Base-by-base conservation (phyloP, 345 rosid genomes). In the Toxicodendron radicans region DNA sequence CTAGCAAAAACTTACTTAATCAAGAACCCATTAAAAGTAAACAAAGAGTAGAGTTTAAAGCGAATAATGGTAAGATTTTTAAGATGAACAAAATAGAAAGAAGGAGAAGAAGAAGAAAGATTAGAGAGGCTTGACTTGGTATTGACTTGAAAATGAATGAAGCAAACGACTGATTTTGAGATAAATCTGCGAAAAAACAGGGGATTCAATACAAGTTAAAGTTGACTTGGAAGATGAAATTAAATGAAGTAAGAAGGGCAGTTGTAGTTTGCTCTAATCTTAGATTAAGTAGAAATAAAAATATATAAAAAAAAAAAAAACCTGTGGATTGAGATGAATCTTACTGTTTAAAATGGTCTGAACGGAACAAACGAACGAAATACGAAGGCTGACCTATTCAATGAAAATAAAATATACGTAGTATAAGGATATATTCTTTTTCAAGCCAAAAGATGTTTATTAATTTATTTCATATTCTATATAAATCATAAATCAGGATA, bases 281-380 rank as follows among this genome's bases (percentile, higher is more conserved):
- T 17, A 32, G 11, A 68, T 2, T 2, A 23, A 33, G 30, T 32
- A 10, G 49, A 58, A 41, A 17, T 4, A 8, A 13, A n/a, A 35
- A 35, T 3, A 58, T 21, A 27, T 4, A 7, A 12, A n/a, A 53
- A 32, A 32, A 32, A 5, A 38, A 4, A 35, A 35, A 12, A 0
- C 10, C 2, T 7, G 51, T 64, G 46, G 62, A 63, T 64, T 23
- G 70, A 17, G 24, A 64, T 54, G 64, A 73, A 73, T 71, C 46
- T 46, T 8, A 51, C 54, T 9, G 54, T 8, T 1, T 2, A 33
- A 38, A 23, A 54, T 53, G 2, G 33, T 53, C 18, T 30, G 24
- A 58, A 52, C 3, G 2, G 12, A 33, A n/a, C 24, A 21, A 21
- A 27, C 27, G 14, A 17, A 66, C 43, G 27, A 70, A 45, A 4